Evolutionary conservation across 1,284 basidiomycete genomes (phyloP).

Genomic region (Naganishia albida): DNA sequence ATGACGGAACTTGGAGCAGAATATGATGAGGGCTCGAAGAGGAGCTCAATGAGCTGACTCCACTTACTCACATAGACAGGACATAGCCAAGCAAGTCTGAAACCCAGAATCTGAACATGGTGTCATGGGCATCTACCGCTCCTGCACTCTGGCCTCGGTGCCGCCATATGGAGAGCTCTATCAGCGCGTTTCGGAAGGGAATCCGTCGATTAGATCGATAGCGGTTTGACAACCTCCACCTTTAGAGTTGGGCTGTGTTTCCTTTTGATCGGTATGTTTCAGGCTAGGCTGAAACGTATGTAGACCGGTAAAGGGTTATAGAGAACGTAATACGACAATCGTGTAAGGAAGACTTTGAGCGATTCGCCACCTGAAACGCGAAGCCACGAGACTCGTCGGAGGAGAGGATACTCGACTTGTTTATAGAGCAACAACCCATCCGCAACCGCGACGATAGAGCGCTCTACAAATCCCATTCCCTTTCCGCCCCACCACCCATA

Average conservation of each 20-base stretch:
- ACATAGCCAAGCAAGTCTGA: neutral
- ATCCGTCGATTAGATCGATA: neutral
- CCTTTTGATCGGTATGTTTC: neutral
- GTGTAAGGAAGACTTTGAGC: neutral
- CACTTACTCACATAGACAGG: neutral
- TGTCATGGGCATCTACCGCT: too few relatives aligned
- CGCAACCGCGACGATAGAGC: neutral
- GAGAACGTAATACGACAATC: neutral
- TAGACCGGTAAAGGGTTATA: neutral
- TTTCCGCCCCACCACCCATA: neutral
- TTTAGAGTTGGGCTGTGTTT: slow-evolving; percentile 18
- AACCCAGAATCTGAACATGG: neutral
- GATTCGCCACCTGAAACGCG: neutral
- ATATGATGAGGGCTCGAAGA: neutral
- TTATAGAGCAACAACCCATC: neutral
- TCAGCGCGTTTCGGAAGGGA: slow-evolving; percentile 23
- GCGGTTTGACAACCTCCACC: slow-evolving; percentile 10
- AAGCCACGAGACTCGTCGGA: neutral
- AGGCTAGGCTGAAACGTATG: neutral
- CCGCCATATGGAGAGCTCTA: neutral
- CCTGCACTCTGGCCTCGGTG: neutral
- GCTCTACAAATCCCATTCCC: neutral
- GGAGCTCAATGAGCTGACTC: neutral
- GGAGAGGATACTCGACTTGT: neutral
- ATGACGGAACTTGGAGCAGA: too few relatives aligned